Evolutionary conservation across 2,329 filamentous ascomycete genomes (phyloP), one percentile per base, ranked within the genome.

Genomic region (Malbranchea zuffiana): DNA sequence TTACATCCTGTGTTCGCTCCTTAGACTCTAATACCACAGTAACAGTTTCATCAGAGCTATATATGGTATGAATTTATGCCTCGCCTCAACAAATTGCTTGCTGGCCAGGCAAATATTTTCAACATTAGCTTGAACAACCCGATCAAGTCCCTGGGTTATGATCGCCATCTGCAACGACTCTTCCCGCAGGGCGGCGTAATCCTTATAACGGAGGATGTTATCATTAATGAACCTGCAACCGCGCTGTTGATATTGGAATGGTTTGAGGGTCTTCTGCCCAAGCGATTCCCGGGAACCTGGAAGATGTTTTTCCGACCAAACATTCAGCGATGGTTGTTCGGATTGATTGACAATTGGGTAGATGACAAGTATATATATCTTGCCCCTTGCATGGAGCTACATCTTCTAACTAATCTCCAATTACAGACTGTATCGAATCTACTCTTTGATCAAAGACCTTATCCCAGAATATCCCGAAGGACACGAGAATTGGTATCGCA

Each of bases 151-250:
- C 33, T 48, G 23, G 45, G 52, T 29, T 27, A 40, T 11, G 36
- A 40, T 16, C 39, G 44, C 3, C 44, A 59, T 31, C 49, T 57
- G 17, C 50, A 60, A 40, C 53, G 56, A 10, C 42, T 66, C 4
- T 64, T 66, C 19, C 55, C 56, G 5, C 43, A 52, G 30, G 61
- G 61, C 5, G 48, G 45, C 6, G 55, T 56, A 1, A 51, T 63
- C 17, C 50, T 66, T 5, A 41, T 66, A 11, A 63, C 63, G 1
- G 61, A 65, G 40, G 61, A 62, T 29, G 47, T 60, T 8, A 54
- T 63, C 37, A 20, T 55, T 42, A 36, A 43, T 28, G 50, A 59
- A 5, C 47, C 54, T 1, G 44, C 53, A 12, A 48, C 40, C 13
- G 49, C 57, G 1, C 31, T 58, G 2, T 44, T 53, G 4, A 50